phyloP scores from a whole-genome alignment of 208 protist genomes.

The Porcisia hertigi region DNA sequence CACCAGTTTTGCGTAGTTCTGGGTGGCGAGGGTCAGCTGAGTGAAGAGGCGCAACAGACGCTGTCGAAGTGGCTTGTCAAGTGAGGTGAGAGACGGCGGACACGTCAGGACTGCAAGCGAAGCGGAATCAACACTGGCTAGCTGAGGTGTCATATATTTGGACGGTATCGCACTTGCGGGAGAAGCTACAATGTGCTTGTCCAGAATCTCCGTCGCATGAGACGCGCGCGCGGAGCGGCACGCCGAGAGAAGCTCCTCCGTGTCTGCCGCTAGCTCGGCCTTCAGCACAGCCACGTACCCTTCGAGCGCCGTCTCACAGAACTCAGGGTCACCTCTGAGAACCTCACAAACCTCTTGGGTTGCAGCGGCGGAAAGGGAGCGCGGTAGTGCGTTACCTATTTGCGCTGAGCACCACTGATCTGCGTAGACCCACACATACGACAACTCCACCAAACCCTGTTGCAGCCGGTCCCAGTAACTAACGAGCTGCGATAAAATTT shows the following conservation, averaged over 20 bases:
- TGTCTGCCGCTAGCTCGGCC: slow-evolving; percentile 41
- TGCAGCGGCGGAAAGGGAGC: slow-evolving; percentile 17
- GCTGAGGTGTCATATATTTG: not conserved
- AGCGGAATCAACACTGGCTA: not conserved
- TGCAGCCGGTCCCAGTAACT: slow-evolving; percentile 47
- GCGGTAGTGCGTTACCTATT: slow-evolving; percentile 10
- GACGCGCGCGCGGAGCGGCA: slow-evolving; percentile 1
- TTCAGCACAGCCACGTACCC: slow-evolving; percentile 44
- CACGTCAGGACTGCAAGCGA: slow-evolving; percentile 12
- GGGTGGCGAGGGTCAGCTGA: slow-evolving; percentile 42
- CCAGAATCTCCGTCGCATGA: slow-evolving; percentile 8
- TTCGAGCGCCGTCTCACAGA: slow-evolving; percentile 31
- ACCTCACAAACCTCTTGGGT: slow-evolving; percentile 19
- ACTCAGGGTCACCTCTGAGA: slow-evolving; percentile 13
- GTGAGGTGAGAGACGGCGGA: slow-evolving; percentile 18
- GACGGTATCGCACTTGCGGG: not conserved
- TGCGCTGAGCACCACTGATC: slow-evolving; percentile 43
- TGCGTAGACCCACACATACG: slow-evolving; percentile 60
- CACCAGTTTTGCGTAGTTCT: slow-evolving; percentile 52
- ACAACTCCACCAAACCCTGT: slow-evolving; percentile 41
- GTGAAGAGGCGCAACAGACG: slow-evolving; percentile 43
- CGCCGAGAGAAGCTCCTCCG: slow-evolving; percentile 22
- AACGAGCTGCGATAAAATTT: slow-evolving; percentile 38
- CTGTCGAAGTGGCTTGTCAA: slow-evolving; percentile 17
- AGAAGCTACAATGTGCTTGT: slow-evolving; percentile 1